Percentiles rank a stretch among this genome's conserved stretches.
These are phyloP conservation scores for Areca catechu DNA, from an alignment of 176 grass and related monocot species.

Conservation along the genomic window DNA sequence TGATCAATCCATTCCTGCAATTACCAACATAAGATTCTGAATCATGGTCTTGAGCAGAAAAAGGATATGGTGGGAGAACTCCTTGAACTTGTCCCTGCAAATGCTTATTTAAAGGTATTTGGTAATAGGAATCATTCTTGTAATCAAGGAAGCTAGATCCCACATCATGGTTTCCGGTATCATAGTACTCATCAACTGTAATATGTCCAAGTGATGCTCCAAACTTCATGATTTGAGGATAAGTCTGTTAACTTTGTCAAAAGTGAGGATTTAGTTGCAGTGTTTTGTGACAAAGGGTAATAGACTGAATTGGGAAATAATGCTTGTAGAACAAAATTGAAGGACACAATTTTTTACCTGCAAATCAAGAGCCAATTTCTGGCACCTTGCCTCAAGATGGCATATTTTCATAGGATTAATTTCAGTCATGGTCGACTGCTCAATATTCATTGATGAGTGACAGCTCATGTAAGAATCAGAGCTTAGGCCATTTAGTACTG, in stretches of 20 bases:
- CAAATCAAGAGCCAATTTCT: constrained; percentile 55
- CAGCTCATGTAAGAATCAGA: constrained; percentile 61
- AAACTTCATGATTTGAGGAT: constrained; percentile 59
- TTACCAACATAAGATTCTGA: constrained; percentile 12
- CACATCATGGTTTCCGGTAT: constrained; percentile 18
- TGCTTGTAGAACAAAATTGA: no score
- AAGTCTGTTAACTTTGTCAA: constrained; percentile 62
- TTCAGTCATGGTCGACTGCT: constrained; percentile 36
- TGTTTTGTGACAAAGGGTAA: no score
- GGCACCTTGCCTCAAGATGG: constrained; percentile 74
- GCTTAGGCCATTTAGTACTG: constrained; percentile 32
- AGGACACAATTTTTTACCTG: constrained; percentile 39
- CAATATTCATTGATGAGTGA: constrained; percentile 50
- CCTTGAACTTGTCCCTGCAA: constrained; percentile 65
- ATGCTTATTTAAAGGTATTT: constrained; percentile 47
- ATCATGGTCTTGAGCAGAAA: constrained; percentile 27
- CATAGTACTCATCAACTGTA: constrained; percentile 70
- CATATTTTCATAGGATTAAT: constrained; percentile 44
- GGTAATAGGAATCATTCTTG: constrained; percentile 8
- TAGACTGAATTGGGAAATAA: no score
- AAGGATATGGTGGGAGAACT: constrained; percentile 51
- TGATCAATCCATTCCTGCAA: constrained; percentile 30
- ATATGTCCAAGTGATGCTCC: constrained; percentile 48
- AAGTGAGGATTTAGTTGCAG: constrained; percentile 4
- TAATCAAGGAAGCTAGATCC: not conserved